Conservation (phyloP, 2,329 filamentous ascomycete genomes). For the Fusarium sp. region DNA sequence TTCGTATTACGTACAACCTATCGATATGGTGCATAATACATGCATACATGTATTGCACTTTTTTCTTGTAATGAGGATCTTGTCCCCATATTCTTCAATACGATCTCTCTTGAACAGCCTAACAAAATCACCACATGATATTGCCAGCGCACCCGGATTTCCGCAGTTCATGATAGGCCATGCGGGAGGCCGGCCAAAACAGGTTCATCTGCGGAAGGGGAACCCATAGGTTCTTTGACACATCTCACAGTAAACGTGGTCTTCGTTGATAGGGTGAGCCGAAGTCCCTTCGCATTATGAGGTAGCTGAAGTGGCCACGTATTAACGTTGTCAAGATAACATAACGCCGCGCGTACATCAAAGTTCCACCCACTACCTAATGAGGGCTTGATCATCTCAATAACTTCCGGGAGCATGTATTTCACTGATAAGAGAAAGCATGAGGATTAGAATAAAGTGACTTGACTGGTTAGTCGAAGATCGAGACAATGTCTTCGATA, state of each 20-base stretch:
- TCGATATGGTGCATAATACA: neutral
- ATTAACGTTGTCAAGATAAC: neutral
- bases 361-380: neutral
- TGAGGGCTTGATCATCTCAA: neutral
- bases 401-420: neutral
- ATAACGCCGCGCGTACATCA: neutral
- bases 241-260: neutral
- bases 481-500: neutral
- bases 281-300: neutral
- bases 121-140: neutral
- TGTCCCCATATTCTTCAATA: neutral
- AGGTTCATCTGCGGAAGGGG: neutral
- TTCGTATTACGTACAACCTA: neutral
- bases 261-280: neutral
- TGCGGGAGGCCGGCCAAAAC: neutral
- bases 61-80: neutral
- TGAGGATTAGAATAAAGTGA: too few species aligned
- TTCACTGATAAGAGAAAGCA: neutral
- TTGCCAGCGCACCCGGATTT: neutral
- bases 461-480: neutral
- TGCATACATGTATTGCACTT: neutral
- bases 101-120: neutral
- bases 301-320: neutral
- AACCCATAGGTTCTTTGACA: neutral
- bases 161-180: neutral